Percentiles rank a stretch among this genome's conserved stretches.
phyloP scores from a whole-genome alignment of 2,329 filamentous ascomycete species.

The Trichoderma semiorbis region DNA sequence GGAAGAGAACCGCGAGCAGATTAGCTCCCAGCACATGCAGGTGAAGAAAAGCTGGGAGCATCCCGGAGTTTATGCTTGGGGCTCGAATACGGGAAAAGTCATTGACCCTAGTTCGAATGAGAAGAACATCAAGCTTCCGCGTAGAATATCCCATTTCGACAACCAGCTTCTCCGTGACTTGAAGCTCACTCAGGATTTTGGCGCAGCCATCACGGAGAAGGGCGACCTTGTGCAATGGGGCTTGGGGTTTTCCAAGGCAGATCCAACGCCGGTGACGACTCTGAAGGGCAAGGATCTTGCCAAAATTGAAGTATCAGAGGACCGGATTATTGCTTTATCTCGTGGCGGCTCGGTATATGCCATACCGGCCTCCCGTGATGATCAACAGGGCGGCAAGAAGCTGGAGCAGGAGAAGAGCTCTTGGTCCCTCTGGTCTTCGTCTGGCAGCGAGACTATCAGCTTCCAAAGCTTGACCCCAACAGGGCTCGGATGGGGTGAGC shows the following conservation, averaged over 20 bases:
- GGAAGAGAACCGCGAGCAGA: constrained; percentile 70
- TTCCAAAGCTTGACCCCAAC: constrained; percentile 70
- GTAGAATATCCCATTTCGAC: constrained; percentile 78
- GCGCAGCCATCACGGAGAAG: constrained; percentile 80
- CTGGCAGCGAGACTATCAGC: constrained; percentile 47
- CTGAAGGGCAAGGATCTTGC: constrained; percentile 76
- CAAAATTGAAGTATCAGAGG: constrained; percentile 72
- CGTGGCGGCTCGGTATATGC: constrained; percentile 79
- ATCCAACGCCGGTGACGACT: constrained; percentile 64
- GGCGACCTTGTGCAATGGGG: constrained; percentile 95
- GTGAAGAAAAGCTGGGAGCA: constrained; percentile 77
- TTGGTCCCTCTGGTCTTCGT: constrained; percentile 69
- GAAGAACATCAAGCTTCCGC: constrained; percentile 71
- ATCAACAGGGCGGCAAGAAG: constrained; percentile 65
- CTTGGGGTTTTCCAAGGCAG: constrained; percentile 63
- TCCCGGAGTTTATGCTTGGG: constrained; percentile 92
- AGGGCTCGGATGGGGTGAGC: constrained; percentile 65
- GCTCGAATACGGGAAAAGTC: constrained; percentile 80
- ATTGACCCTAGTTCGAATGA: constrained; percentile 81
- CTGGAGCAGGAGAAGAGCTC: constrained; percentile 48
- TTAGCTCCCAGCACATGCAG: constrained; percentile 84
- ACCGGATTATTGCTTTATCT: constrained; percentile 78
- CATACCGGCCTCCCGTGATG: constrained; percentile 69
- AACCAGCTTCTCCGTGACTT: constrained; percentile 80
- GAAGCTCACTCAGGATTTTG: constrained; percentile 78